phyloP scores from a whole-genome alignment of 352 stramenopile species.

The Elongisporangium senticosum region DNA sequence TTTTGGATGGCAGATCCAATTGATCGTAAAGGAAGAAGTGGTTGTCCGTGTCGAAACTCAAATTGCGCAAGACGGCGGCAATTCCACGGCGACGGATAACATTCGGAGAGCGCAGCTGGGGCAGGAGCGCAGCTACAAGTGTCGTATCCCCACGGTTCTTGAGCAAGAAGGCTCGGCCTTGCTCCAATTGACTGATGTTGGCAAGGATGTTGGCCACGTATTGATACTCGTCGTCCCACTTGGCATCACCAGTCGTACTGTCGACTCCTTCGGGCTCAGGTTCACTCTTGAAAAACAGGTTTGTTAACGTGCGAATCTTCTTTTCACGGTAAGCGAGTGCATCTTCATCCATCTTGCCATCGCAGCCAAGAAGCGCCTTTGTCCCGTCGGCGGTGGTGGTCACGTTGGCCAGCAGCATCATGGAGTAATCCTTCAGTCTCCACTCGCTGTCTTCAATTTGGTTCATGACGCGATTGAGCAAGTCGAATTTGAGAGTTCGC shows the following conservation, averaged over 20 bases:
- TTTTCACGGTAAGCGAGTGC: constrained; percentile 61
- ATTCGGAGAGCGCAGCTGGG: constrained; percentile 79
- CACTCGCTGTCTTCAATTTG: constrained; percentile 80
- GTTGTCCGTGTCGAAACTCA: constrained; percentile 86
- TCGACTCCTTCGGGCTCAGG: constrained; percentile 76
- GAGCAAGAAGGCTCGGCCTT: constrained; percentile 73
- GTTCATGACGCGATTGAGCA: constrained; percentile 85
- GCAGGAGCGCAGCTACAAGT: constrained; percentile 55
- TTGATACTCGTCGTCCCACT: constrained; percentile 87
- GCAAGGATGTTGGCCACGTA: constrained; percentile 83
- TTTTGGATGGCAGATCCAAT: constrained; percentile 74
- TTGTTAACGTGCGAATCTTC: constrained; percentile 76
- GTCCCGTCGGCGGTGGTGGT: constrained; percentile 64
- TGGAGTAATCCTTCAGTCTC: constrained; percentile 77
- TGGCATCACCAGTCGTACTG: constrained; percentile 57
- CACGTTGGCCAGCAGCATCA: constrained; percentile 86
- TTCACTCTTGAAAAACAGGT: constrained; percentile 62
- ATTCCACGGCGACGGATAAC: constrained; percentile 74
- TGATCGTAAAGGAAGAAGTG: constrained; percentile 87
- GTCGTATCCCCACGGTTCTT: constrained; percentile 66
- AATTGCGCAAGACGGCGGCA: constrained; percentile 62
- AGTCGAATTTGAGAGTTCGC: constrained; percentile 67
- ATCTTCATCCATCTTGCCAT: constrained; percentile 35
- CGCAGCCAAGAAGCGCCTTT: constrained; percentile 59
- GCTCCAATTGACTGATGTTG: constrained; percentile 80